Base-by-base conservation (phyloP, 495 filamentous ascomycete species). In the Penicillium goetzii region DNA sequence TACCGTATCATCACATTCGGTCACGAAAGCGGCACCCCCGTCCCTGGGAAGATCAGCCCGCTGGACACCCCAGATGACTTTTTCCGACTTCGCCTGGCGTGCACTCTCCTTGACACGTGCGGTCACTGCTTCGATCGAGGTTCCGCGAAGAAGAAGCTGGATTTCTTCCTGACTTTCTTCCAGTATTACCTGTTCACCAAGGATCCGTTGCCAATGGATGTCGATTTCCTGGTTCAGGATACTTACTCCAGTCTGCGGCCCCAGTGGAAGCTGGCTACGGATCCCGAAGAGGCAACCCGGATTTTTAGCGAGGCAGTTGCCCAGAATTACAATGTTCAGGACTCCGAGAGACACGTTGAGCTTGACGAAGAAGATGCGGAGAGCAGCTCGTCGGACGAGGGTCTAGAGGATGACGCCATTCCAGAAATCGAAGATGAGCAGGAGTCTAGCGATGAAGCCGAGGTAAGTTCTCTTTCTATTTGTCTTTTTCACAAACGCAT, bases 171-270 rank as follows among this genome's bases (percentile, higher is more conserved):
- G 56, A 94, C 90, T 0, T 99, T 97, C 77, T 92, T 98, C 74
- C 95, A 93, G 86, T 97, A 97, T 72, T 99, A 99, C 80, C 89
- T 97, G 62, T 87, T 89, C 68, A 91, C 90, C n/a, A 99, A 99
- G 75, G 91, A 96, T 12, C 83, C 90, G 2, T 73, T 97, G 45
- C 96, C 95, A 2, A 97, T 98, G 92, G 95, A 98, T 69, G 89
- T 97, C 56, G 95, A 99, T 64, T 99, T 98, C 76, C 88, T 97
- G 45, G 85, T 97, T 28, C 95, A 97, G 72, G 95, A 99, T 75
- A 94, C 91, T 1, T 97, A 89, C 74, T 85, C 88, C 21, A 76
- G 89, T 51, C 89, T 90, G 17, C 83, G 95, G 64, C 95, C 96
- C 15, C 90, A 97, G 74, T 97, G 93, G 95, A 93, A 93, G 72